Evolutionary conservation across 371 early-diverging fungal genomes (phyloP), one percentile per base, ranked within the genome.

Genomic region (Mortierella sp.): DNA sequence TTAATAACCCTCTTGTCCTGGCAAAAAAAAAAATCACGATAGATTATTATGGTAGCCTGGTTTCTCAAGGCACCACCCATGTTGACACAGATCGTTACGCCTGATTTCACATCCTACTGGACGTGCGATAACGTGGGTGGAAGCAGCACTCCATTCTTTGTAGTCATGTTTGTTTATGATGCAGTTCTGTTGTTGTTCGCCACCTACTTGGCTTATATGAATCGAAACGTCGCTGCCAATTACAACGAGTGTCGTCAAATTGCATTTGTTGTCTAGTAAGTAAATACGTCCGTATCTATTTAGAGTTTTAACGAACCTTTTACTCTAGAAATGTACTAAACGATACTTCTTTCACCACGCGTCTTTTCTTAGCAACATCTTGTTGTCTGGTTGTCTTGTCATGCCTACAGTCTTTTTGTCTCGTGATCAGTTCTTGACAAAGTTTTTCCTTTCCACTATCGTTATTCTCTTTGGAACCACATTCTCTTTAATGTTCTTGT

Each of bases 231-330:
- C 19, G 87, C 88, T n/a, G 83, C 78, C 60, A 84, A 87, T 55
- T 89, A 89, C 55, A 88, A 88, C 54, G 90, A 89, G 62, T 88
- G 88, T 43, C 85, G 85, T n/a, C 90, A 88, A 55, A 89, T 89
- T 66, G 89, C 88, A 0, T 70, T 89, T 40, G 88, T 88, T 26
- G 86, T 89, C 28, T 89, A 89, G 89, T 89, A 87, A 87, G 88
- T 86, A 7, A 35, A 34, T 10, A 7, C 17, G 2, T 4, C 12
- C 23, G 9, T 4, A 58, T 34, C 8, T n/a, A 35, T 12, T 3
- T 15, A 3, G 17, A 37, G 26, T 60, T n/a, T n/a, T n/a, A n/a
- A n/a, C n/a, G n/a, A n/a, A n/a, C n/a, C 47, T 43, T 37, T 9
- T 10, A 28, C 47, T 8, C 23, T 29, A 17, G 43, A 5, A 7